Percentiles rank a stretch among this genome's conserved stretches.
Evolutionary conservation across 495 filamentous ascomycete species (phyloP).

Genomic region (Aspergillus haitiensis): DNA sequence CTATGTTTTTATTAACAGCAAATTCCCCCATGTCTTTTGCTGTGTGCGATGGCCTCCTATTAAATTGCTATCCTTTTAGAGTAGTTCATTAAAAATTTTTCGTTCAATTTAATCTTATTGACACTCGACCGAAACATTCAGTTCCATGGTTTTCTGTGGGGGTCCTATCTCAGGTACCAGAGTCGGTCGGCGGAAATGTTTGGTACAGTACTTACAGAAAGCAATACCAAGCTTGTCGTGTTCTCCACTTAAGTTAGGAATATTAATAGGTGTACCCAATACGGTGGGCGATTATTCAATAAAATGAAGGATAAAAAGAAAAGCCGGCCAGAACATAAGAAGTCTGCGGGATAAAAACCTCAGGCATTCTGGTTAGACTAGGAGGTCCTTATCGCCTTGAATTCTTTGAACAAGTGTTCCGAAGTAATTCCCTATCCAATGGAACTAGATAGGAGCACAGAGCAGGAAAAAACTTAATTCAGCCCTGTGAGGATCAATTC

Average conservation of each 20-base stretch:
- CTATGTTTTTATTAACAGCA: background rate
- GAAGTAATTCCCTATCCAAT: background rate
- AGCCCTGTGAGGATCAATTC: constrained; percentile 17
- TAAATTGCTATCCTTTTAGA: background rate
- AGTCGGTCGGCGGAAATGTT: constrained; percentile 3
- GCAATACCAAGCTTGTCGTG: constrained; percentile 13
- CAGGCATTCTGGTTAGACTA: background rate
- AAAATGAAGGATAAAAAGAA: constrained; percentile 5
- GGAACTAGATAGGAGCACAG: background rate
- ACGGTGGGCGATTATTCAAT: constrained; percentile 2
- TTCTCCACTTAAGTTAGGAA: constrained; percentile 14
- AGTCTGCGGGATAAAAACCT: no score
- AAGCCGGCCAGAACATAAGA: background rate
- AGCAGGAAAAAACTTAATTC: constrained; percentile 7
- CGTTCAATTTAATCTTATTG: constrained; percentile 6
- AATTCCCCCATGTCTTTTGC: background rate
- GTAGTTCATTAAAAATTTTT: constrained; percentile 1
- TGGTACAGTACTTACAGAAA: constrained; percentile 2
- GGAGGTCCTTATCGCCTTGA: constrained; percentile 1
- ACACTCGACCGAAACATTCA: constrained; percentile 14
- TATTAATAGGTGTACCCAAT: constrained; percentile 12
- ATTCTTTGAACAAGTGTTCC: background rate
- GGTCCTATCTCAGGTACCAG: constrained; percentile 18
- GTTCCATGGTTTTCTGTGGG: constrained; percentile 22
- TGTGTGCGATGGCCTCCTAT: background rate